Conservation (phyloP, 116 monocot species). For the Dioscorea cayenensis region DNA sequence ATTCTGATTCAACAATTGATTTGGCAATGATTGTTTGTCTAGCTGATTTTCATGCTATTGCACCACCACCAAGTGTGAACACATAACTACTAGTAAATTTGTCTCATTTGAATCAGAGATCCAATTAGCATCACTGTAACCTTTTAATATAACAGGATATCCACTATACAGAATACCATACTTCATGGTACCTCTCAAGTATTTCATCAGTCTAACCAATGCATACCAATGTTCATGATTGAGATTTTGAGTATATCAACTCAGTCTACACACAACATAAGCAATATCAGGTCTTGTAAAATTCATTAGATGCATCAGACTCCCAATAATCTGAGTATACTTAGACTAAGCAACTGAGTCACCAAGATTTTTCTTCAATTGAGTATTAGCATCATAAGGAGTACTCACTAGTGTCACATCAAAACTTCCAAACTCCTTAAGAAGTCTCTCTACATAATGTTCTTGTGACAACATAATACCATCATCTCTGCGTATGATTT, state of each 20-base stretch:
- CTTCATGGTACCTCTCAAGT: not conserved
- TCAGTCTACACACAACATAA: not conserved
- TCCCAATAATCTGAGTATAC: conserved; percentile 7
- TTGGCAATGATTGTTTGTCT: too few relatives aligned
- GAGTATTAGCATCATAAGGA: not conserved
- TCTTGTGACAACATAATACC: not conserved
- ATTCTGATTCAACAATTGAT: too few relatives aligned
- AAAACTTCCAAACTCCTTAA: not conserved
- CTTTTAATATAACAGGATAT: not conserved
- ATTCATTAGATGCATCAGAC: not conserved
- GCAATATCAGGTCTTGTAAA: not conserved
- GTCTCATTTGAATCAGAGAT: too few relatives aligned
- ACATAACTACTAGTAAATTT: too few relatives aligned
- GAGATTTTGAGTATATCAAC: conserved; percentile 1
- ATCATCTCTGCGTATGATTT: not conserved
- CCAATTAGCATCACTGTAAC: conserved; percentile 2
- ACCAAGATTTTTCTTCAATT: not conserved
- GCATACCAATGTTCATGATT: not conserved
- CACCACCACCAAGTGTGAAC: too few relatives aligned
- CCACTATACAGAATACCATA: not conserved
- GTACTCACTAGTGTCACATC: not conserved
- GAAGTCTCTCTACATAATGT: conserved; percentile 3
- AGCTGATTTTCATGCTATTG: too few relatives aligned
- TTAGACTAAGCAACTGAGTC: not conserved
- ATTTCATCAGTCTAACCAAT: not conserved